A percentile compares a stretch with the other conserved stretches of the same genome.
phyloP scores from a whole-genome alignment of 2,329 filamentous ascomycete species.

The Exophiala oligosperma region DNA sequence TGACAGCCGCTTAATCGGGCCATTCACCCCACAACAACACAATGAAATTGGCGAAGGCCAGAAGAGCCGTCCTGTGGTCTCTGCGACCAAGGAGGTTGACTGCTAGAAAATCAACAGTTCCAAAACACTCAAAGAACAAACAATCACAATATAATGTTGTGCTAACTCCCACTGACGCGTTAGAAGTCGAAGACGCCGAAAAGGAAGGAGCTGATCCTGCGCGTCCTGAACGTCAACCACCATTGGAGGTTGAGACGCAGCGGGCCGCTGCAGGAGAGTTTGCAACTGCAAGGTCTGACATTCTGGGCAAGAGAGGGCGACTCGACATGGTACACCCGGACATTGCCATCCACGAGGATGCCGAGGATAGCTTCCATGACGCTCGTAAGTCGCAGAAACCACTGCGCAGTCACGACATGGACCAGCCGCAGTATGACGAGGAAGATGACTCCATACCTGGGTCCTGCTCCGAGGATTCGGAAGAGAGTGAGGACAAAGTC shows the following conservation, averaged over 20 bases:
- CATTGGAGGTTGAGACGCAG: slow-evolving; percentile 3
- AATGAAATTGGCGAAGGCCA: slow-evolving; percentile 21
- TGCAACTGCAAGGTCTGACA: slow-evolving; percentile 1
- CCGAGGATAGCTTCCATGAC: slow-evolving; percentile 7
- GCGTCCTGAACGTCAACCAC: slow-evolving; percentile 3
- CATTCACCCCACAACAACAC: slow-evolving; percentile 10
- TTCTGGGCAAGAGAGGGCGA: slow-evolving; percentile 17
- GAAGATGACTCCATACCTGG: slow-evolving; percentile 30
- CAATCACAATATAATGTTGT: slow-evolving; percentile 9
- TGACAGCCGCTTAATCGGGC: neutral
- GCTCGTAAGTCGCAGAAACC: slow-evolving; percentile 1
- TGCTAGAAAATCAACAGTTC: slow-evolving; percentile 1
- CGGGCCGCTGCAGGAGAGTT: slow-evolving; percentile 17
- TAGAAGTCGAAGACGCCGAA: slow-evolving; percentile 4
- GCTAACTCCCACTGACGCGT: slow-evolving; percentile 5
- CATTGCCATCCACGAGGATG: slow-evolving; percentile 29
- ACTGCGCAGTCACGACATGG: slow-evolving; percentile 3
- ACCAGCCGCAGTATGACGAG: slow-evolving; percentile 35
- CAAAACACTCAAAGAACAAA: neutral
- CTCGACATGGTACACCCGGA: slow-evolving; percentile 24
- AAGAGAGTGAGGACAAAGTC: slow-evolving; percentile 41
- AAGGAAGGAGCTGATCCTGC: slow-evolving; percentile 2
- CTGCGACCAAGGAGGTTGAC: slow-evolving; percentile 18
- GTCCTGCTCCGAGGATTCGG: slow-evolving; percentile 28
- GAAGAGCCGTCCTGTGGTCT: slow-evolving; percentile 19